Conservation (phyloP, 495 filamentous ascomycete genomes). For the Talaromyces thailandensis region DNA sequence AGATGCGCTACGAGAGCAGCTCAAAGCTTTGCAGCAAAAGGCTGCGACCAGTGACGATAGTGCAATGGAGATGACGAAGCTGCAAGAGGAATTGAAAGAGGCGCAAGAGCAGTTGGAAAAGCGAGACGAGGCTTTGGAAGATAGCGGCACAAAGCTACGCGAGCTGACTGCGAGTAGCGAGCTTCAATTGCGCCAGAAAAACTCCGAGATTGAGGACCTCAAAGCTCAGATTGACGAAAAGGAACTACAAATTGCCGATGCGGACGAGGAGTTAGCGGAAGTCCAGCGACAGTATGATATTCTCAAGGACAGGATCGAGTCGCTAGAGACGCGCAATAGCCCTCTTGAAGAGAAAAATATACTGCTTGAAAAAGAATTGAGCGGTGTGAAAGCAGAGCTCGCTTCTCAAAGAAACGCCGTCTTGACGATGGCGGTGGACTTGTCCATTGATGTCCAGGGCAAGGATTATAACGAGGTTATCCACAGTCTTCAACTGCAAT, state of each 20-base stretch:
- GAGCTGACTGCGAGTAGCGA: constrained; percentile 28
- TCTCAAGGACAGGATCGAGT: constrained; percentile 28
- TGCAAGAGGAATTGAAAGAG: constrained; percentile 30
- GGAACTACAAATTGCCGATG: constrained; percentile 23
- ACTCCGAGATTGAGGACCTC: constrained; percentile 34
- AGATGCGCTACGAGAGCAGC: constrained; percentile 20
- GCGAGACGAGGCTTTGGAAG: constrained; percentile 28
- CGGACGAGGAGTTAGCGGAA: constrained; percentile 28
- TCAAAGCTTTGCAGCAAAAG: constrained; percentile 24
- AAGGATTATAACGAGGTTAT: constrained; percentile 36
- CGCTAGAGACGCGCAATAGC: constrained; percentile 27
- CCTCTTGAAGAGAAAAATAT: constrained; percentile 36
- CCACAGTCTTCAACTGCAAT: constrained; percentile 31
- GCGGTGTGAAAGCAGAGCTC: constrained; percentile 31
- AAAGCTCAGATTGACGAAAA: constrained; percentile 26
- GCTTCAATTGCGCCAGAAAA: constrained; percentile 27
- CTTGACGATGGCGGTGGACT: constrained; percentile 32
- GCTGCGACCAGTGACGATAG: constrained; percentile 3
- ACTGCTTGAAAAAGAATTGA: constrained; percentile 32
- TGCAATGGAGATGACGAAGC: background rate
- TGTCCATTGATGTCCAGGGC: constrained; percentile 22
- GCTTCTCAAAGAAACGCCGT: constrained; percentile 35
- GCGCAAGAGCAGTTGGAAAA: constrained; percentile 31
- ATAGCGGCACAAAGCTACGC: constrained; percentile 26
- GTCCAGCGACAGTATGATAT: constrained; percentile 23